Evolutionary conservation across 768 basidiomycete species (phyloP).

Genomic region (Suillus hirtellus): DNA sequence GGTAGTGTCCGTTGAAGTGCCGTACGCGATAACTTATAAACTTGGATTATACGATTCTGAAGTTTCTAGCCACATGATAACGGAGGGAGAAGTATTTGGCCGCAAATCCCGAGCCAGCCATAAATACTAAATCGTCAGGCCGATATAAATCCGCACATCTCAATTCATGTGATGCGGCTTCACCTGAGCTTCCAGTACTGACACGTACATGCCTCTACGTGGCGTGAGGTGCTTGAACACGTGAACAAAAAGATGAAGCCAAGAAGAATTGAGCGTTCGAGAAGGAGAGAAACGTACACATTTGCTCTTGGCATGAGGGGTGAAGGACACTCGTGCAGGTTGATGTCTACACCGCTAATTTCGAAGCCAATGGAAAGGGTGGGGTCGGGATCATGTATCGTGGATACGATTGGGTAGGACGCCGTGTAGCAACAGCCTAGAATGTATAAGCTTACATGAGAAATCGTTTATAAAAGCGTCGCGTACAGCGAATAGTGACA

Average conservation of each 20-base stretch:
- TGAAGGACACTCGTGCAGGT: neutral
- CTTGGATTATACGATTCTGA: neutral
- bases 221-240: neutral
- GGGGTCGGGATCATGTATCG: neutral
- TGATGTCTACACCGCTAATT: neutral
- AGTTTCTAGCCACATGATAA: neutral
- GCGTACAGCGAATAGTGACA: neutral
- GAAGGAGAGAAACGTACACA: neutral
- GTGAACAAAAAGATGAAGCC: neutral
- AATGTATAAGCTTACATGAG: neutral
- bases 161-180: neutral
- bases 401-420: neutral
- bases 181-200: neutral
- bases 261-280: neutral
- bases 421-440: neutral
- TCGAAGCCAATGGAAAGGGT: neutral
- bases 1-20: constrained; percentile 2
- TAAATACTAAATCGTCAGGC: neutral
- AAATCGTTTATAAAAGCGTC: neutral
- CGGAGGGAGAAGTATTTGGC: too few species aligned
- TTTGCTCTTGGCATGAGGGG: neutral
- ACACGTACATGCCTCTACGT: neutral
- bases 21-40: neutral
- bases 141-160: neutral
- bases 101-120: neutral